Percentiles rank a stretch among this genome's conserved stretches.
These are phyloP conservation scores for Diaporthe sp. DNA, from an alignment of 2,329 filamentous ascomycete species.

Conservation along the genomic window DNA sequence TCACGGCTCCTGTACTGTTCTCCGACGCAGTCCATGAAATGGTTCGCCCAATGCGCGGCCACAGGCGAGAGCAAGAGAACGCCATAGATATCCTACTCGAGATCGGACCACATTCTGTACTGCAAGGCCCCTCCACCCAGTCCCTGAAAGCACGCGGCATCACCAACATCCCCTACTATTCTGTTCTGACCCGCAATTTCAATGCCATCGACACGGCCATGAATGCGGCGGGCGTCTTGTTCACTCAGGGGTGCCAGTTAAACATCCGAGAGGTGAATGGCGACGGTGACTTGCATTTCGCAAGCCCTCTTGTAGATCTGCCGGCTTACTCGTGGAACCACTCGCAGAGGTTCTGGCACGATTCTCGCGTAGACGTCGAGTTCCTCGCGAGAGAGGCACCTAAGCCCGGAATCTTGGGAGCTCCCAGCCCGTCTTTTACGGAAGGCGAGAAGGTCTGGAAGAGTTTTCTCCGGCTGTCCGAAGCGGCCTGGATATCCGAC, in stretches of 20 bases:
- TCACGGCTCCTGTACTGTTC: constrained; percentile 19
- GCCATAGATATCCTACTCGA: constrained; percentile 12
- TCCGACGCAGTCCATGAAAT: constrained; percentile 5
- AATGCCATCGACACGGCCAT: constrained; percentile 10
- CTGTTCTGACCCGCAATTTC: constrained; percentile 5
- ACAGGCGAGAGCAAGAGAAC: background rate
- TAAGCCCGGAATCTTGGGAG: background rate
- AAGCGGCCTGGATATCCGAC: constrained; percentile 19
- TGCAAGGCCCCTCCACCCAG: background rate
- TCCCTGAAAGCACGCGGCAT: background rate
- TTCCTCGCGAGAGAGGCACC: background rate
- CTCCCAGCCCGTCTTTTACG: background rate
- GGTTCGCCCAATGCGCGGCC: background rate
- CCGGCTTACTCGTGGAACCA: constrained; percentile 61
- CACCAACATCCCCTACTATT: constrained; percentile 1
- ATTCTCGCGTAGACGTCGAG: constrained; percentile 31
- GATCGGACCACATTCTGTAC: constrained; percentile 14
- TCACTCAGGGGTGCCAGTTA: background rate
- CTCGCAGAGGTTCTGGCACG: constrained; percentile 50
- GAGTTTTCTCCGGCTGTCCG: constrained; percentile 39
- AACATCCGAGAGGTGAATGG: constrained; percentile 3
- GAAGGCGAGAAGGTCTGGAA: constrained; percentile 31
- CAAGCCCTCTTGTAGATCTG: constrained; percentile 45
- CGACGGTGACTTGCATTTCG: constrained; percentile 10
- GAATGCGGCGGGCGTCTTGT: background rate